Conservation (phyloP, 768 basidiomycete genomes). For the Neoboletus magnificus region DNA sequence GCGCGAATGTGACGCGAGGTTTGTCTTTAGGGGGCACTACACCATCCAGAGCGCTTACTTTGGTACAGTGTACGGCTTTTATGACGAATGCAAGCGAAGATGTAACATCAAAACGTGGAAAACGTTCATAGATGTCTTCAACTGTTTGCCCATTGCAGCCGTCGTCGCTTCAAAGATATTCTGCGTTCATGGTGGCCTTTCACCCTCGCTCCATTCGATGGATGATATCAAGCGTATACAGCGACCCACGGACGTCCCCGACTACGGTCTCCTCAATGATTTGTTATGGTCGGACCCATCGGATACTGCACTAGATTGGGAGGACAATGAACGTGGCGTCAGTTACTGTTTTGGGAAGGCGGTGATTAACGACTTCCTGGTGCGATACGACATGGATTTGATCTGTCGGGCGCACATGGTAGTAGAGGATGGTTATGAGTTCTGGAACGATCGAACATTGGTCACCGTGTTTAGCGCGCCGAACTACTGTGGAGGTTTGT, state of each 20-base stretch:
- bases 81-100: constrained; percentile 99
- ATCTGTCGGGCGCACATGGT: constrained; percentile 99
- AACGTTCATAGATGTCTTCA: constrained; percentile 99
- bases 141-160: constrained; percentile 96
- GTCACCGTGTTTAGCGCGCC: constrained; percentile 99
- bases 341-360: constrained; percentile 99
- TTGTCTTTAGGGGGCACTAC: constrained; percentile 26
- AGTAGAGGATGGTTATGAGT: constrained; percentile 98
- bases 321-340: constrained; percentile 98
- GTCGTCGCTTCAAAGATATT: constrained; percentile 99
- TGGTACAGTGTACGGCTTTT: constrained; percentile 90
- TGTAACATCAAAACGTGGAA: constrained; percentile 99
- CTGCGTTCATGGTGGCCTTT: constrained; percentile 96
- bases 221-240: constrained; percentile 98
- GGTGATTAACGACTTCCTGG: constrained; percentile 94
- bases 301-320: constrained; percentile 97
- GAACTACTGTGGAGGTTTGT: constrained; percentile 92
- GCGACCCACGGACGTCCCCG: constrained; percentile 96
- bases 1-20: constrained; percentile 99
- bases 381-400: constrained; percentile 96
- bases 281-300: constrained; percentile 98
- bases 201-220: constrained; percentile 91
- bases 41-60: constrained; percentile 18
- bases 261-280: constrained; percentile 96
- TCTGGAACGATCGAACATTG: constrained; percentile 98